Evolutionary conservation across 2,329 filamentous ascomycete genomes (phyloP).

Genomic region (Pseudogymnoascus sp.): DNA sequence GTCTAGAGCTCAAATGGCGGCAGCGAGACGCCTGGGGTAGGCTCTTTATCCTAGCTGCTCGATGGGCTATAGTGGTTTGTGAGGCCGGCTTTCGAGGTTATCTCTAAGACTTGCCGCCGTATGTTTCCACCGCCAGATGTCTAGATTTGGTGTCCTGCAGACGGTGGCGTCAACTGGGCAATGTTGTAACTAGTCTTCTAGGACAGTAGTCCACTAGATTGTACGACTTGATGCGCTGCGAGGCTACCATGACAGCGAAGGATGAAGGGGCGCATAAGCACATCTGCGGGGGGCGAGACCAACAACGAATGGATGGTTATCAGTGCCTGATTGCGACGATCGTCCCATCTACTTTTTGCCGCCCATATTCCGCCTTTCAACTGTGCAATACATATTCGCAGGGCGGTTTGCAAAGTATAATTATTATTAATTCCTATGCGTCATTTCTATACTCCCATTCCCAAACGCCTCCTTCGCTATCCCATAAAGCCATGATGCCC

Average conservation of each 20-base stretch:
- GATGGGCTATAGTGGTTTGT: neutral
- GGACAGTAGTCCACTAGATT: neutral
- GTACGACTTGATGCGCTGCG: neutral
- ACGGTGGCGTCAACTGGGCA: neutral
- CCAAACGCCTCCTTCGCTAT: constrained; percentile 1
- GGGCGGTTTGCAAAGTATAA: constrained; percentile 6
- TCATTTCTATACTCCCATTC: neutral
- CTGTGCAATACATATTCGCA: neutral
- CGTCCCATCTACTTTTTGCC: neutral
- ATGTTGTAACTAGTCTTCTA: neutral
- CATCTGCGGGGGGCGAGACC: constrained; percentile 1
- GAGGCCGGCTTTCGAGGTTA: neutral
- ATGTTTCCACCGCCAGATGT: neutral
- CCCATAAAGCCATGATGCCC: neutral
- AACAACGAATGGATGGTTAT: constrained; percentile 4
- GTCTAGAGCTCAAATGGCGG: neutral
- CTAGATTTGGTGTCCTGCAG: neutral
- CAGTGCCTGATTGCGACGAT: constrained; percentile 3
- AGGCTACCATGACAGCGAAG: neutral
- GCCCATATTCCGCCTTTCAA: neutral
- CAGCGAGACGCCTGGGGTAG: neutral
- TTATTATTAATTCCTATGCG: neutral
- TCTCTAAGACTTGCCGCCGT: neutral
- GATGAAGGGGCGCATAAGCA: constrained; percentile 4
- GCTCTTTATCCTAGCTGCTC: neutral